Evolutionary conservation across 352 stramenopile genomes (phyloP), one percentile per base, ranked within the genome.

Genomic region (Phytopythium montanum): DNA sequence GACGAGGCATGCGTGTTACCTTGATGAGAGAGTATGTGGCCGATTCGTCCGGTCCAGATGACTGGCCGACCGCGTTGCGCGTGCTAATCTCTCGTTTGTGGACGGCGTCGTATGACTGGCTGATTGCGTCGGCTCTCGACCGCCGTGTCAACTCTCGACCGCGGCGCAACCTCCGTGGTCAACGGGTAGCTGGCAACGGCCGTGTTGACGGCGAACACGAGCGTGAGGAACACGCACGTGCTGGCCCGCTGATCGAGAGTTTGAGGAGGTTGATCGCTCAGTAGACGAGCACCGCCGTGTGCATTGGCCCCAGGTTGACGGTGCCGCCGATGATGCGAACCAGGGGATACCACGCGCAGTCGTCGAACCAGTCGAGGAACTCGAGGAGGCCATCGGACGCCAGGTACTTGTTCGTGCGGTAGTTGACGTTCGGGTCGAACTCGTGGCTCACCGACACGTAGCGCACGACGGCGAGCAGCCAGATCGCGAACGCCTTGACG

Each of bases 291-390:
- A 87, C 89, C 13, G 91, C 89, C 21, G 92, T 97, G 65, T 88
- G 86, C 90, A 97, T 97, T 50, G 97, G 76, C 1, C 91, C 91
- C 0, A 92, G 93, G 77, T 98, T 98, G 74, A 97, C 97, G 21
- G 93, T 98, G 18, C 88, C 90, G 26, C 93, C 92, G 49, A 98
- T 95, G 68, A 94, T 96, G 33, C 93, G 85, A 1, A 92, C 93
- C 5, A 98, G 71, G 18, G 93, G 93, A 72, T 98, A 98, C 93
- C 93, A 98, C 25, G 83, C 77, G 63, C 84, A 94, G 75, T 98
- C 92, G 69, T 99, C 97, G 65, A 99, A 99, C 97, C 97, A 99
- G 59, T 97, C 81, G 49, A 98, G 83, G 76, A 99, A 99, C 68
- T 97, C 93, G 46, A 98, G 81, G 57, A 96, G 92, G n/a, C 97